phyloP scores from a whole-genome alignment of 108 stramenopile genomes.

The Cyclotella cryptica region DNA sequence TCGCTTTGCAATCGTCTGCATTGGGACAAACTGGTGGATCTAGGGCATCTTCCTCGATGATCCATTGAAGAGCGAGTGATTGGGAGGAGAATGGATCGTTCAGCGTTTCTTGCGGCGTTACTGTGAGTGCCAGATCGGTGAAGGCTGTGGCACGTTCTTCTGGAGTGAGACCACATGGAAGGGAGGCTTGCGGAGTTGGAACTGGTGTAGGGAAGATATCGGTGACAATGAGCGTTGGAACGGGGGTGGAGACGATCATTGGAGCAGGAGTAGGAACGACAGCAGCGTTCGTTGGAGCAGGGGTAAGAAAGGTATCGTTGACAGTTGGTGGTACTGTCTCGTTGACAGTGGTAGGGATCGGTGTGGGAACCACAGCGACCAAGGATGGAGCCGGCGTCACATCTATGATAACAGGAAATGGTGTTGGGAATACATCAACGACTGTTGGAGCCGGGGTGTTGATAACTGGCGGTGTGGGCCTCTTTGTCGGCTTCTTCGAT shows the following conservation, averaged over 20 bases:
- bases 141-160: conserved; percentile 19
- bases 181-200: conserved; percentile 2
- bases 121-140: conserved; percentile 10
- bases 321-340: no score
- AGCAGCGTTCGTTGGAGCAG: not conserved
- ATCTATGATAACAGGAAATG: not conserved
- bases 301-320: not conserved
- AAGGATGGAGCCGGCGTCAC: no score
- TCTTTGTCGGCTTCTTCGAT: not conserved
- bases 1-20: conserved; percentile 9
- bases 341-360: no score
- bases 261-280: not conserved
- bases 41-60: conserved; percentile 20
- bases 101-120: conserved; percentile 7
- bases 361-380: no score
- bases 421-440: not conserved
- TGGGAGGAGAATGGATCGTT: conserved; percentile 21
- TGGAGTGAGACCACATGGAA: conserved; percentile 18
- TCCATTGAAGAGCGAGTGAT: conserved; percentile 20
- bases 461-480: not conserved
- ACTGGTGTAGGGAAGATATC: not conserved
- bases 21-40: conserved; percentile 24
- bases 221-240: not conserved
- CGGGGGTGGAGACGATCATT: not conserved
- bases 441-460: not conserved